Base-by-base conservation (phyloP, 495 filamentous ascomycete species). In the Neurospora hispaniola region DNA sequence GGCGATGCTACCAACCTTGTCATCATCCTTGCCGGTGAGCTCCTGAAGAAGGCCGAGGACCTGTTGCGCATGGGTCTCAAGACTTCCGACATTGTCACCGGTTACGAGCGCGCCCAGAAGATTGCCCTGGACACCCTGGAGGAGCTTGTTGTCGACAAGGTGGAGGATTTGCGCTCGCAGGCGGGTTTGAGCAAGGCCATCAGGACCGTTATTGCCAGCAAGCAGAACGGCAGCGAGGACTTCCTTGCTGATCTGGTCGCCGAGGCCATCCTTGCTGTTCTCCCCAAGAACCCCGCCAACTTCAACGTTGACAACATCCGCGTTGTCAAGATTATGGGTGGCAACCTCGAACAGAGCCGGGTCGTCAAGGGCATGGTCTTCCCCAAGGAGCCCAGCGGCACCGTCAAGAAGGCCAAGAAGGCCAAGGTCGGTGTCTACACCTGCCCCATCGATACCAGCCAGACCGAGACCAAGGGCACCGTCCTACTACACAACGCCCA, bases 301-400 rank as follows among this genome's bases (percentile, higher is more conserved):
- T 99, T 99, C 86, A 99, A 98, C 83, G 96, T 99, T 76, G 96
- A 99, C 86, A 99, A 98, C 80, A 90, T 99, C 75, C 93, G 96
- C 69, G 96, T 99, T 73, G 96, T 99, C 73, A 99, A 99, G 86
- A 98, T 99, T 76, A 98, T 99, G 96, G 96, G 96, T 75, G 96
- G 96, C 73, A 93, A 90, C 79, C 86, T 98, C 78, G 92, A 93
- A 79, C 94, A 98, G 82, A 96, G 92, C 78, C 89, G 89, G 74
- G 96, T 99, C 31, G 92, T 99, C 43, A 97, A 92, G 86, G 96
- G 96, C 77, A 99, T 99, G 96, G 96, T 99, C 40, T 98, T 99
- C 80, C 89, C 92, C 73, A 89, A 96, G 73, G 93, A 97, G 78
- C 96, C 96, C 16, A 90, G 98, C 79, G 95, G 93, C 76, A 88